Evolutionary conservation across 2,329 filamentous ascomycete species (phyloP).

Genomic region (Epichloe aotearoae): DNA sequence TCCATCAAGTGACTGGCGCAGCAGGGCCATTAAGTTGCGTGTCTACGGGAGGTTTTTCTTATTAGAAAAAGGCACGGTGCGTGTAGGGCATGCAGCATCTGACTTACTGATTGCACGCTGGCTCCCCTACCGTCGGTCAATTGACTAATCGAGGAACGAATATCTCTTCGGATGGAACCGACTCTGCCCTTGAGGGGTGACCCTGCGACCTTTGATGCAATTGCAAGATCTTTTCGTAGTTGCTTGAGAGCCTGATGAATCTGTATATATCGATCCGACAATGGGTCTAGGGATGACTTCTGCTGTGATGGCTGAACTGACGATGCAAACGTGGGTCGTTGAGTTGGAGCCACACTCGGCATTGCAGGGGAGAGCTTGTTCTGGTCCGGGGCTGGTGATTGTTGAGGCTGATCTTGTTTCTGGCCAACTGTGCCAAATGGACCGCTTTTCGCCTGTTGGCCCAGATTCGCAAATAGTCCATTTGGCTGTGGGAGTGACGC

Average conservation of each 20-base stretch:
- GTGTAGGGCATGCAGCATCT: slow-evolving; percentile 3
- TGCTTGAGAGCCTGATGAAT: slow-evolving; percentile 59
- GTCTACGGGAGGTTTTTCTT: slow-evolving; percentile 12
- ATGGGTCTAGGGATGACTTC: slow-evolving; percentile 4
- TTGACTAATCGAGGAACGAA: slow-evolving; percentile 62
- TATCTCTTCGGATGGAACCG: slow-evolving; percentile 58
- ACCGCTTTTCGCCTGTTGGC: slow-evolving; percentile 11
- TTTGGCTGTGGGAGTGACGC: slow-evolving; percentile 7
- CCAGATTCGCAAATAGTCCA: slow-evolving; percentile 11
- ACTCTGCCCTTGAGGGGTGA: slow-evolving; percentile 48
- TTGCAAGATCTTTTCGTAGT: slow-evolving; percentile 48
- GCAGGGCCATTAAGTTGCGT: slow-evolving; percentile 22
- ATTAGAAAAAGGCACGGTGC: neutral
- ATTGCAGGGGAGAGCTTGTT: neutral
- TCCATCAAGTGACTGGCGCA: slow-evolving; percentile 41
- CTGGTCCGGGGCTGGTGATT: neutral
- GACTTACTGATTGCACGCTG: slow-evolving; percentile 34
- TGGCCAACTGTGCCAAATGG: neutral
- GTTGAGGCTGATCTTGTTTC: neutral
- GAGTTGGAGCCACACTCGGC: slow-evolving; percentile 1
- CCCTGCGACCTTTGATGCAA: slow-evolving; percentile 34
- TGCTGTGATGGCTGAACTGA: slow-evolving; percentile 1
- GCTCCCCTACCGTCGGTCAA: slow-evolving; percentile 50
- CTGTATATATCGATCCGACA: slow-evolving; percentile 32
- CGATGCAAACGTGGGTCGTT: neutral